Percentiles rank a stretch among this genome's conserved stretches.
These are phyloP conservation scores for Phaeotremella skinneri DNA, from an alignment of 768 basidiomycete species.

Conservation along the genomic window DNA sequence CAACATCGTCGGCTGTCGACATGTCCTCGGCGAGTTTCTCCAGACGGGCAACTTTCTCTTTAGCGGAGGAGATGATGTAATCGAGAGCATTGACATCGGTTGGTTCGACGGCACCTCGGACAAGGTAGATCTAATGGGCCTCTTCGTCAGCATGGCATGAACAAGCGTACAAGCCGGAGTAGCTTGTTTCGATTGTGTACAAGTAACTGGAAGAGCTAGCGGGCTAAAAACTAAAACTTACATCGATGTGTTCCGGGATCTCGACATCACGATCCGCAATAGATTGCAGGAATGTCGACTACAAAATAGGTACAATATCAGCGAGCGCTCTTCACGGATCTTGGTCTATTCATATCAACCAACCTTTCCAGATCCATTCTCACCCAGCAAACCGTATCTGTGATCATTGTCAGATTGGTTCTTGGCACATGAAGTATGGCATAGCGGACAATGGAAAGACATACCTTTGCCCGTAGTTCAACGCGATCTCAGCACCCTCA, in stretches of 20 bases:
- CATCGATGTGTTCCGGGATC: conserved; percentile 89
- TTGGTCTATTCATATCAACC: conserved; percentile 9
- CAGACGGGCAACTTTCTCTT: conserved; percentile 85
- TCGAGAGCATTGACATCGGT: conserved; percentile 94
- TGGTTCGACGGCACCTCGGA: conserved; percentile 91
- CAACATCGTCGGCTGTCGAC: conserved; percentile 80
- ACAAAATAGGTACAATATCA: conserved; percentile 3
- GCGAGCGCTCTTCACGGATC: neutral
- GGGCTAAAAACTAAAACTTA: conserved; percentile 31
- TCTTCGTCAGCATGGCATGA: too few species aligned
- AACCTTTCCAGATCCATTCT: conserved; percentile 99
- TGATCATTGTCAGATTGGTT: conserved; percentile 1
- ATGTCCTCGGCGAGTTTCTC: conserved; percentile 93
- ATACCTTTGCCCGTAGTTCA: conserved; percentile 52
- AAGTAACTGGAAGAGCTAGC: neutral
- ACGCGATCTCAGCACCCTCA: conserved; percentile 53
- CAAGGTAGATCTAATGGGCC: conserved; percentile 95
- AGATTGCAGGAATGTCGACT: conserved; percentile 96
- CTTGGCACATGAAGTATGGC: neutral
- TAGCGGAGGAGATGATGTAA: conserved; percentile 90
- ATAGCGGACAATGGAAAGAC: conserved; percentile 1
- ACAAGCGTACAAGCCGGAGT: neutral
- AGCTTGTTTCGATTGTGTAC: neutral
- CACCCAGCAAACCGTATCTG: conserved; percentile 86
- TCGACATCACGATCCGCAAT: conserved; percentile 92